A percentile compares a stretch with the other conserved stretches of the same genome.
These are phyloP conservation scores for Somion occarium DNA, from an alignment of 1,284 basidiomycete genomes.

Conservation along the genomic window DNA sequence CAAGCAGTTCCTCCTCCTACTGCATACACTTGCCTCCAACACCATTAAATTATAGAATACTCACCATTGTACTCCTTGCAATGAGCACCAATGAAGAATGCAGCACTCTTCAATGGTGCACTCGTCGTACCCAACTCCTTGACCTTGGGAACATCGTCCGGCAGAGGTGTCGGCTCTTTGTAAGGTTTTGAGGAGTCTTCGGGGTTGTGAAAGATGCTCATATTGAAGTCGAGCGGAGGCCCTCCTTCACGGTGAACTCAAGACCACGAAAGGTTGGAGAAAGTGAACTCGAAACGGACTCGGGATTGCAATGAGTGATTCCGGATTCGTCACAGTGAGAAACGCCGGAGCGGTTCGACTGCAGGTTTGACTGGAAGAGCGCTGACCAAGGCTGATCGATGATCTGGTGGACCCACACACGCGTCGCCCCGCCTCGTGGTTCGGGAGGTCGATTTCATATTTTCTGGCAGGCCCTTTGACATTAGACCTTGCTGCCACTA, in stretches of 20 bases:
- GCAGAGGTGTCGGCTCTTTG: conserved; percentile 71
- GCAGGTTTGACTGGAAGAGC: background rate
- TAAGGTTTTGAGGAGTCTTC: conserved; percentile 42
- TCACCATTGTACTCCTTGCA: conserved; percentile 97
- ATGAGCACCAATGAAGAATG: conserved; percentile 95
- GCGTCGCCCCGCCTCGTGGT: no score
- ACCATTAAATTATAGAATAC: conserved; percentile 25
- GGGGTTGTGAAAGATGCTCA: conserved; percentile 48
- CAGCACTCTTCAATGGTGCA: conserved; percentile 93
- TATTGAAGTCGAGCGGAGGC: conserved; percentile 27
- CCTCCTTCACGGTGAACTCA: background rate
- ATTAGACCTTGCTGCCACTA: no score
- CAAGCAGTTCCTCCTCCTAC: background rate
- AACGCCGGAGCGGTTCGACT: background rate
- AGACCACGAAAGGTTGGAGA: no score
- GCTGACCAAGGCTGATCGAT: background rate
- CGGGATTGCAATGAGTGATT: background rate
- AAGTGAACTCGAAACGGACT: background rate
- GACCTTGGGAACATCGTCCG: conserved; percentile 75
- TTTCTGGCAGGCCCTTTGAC: no score
- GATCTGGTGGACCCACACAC: background rate
- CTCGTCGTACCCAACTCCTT: conserved; percentile 90
- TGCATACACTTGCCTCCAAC: background rate
- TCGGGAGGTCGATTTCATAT: no score
- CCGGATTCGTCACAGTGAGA: background rate